Conservation (phyloP, 2,329 filamentous ascomycete species). For the Sporothrix schenckii region DNA sequence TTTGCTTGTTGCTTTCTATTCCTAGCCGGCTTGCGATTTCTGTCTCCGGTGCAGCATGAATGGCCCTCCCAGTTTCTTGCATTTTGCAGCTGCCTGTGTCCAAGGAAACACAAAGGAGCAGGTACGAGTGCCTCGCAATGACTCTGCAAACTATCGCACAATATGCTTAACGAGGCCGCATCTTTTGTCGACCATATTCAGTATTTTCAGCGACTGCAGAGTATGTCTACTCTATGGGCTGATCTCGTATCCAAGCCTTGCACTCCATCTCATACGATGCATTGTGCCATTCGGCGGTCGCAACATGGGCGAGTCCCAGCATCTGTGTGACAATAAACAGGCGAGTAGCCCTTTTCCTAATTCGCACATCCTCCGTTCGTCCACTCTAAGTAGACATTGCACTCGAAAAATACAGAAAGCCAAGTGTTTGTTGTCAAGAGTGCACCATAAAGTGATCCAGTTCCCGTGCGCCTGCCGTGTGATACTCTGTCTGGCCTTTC, state of each 20-base stretch:
- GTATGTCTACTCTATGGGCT: too few species aligned
- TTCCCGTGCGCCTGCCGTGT: constrained; percentile 1
- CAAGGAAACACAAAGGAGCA: background rate
- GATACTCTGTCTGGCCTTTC: background rate
- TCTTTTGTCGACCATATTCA: too few species aligned
- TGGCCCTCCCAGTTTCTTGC: background rate
- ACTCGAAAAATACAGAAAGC: background rate
- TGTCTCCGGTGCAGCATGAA: background rate
- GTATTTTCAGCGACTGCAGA: too few species aligned
- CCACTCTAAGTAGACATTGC: background rate
- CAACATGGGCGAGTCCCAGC: too few species aligned
- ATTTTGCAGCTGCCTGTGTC: background rate
- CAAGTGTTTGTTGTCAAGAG: background rate
- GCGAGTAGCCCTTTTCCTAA: constrained; percentile 14
- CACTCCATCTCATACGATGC: too few species aligned
- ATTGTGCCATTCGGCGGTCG: too few species aligned
- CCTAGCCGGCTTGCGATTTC: background rate
- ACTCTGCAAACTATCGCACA: background rate
- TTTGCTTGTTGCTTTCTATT: constrained; percentile 18
- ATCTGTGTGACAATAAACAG: constrained; percentile 2
- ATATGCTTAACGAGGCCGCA: too few species aligned
- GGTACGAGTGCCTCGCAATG: too few species aligned
- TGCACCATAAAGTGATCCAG: background rate
- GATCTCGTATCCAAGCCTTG: too few species aligned
- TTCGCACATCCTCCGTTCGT: constrained; percentile 11